Evolutionary conservation across 805 yeast species (phyloP).

Genomic region (Yamadazyma nakazawae): DNA sequence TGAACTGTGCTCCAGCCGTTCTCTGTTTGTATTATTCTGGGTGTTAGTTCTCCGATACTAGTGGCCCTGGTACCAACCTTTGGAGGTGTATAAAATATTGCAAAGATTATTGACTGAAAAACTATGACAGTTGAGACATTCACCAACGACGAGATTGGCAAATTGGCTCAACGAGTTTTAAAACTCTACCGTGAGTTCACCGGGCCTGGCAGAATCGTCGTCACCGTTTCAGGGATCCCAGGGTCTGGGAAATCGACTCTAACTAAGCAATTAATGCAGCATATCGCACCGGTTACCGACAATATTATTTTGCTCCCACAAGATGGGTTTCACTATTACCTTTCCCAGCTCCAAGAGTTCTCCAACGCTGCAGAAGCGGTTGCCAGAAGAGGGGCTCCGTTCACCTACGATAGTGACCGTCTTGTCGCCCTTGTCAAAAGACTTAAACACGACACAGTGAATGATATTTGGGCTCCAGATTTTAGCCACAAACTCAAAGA

Average conservation of each 20-base stretch:
- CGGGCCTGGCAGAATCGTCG: slow-evolving; percentile 38
- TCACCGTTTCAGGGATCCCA: slow-evolving; percentile 75
- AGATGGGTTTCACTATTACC: slow-evolving; percentile 40
- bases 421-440: slow-evolving; percentile 23
- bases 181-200: background rate
- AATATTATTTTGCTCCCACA: slow-evolving; percentile 30
- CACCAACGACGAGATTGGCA: slow-evolving; percentile 1
- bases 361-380: slow-evolving; percentile 56
- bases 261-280: slow-evolving; percentile 43
- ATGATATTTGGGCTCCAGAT: slow-evolving; percentile 52
- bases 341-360: slow-evolving; percentile 34
- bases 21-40: too few species aligned
- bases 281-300: slow-evolving; percentile 11
- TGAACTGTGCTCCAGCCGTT: too few species aligned
- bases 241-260: slow-evolving; percentile 84
- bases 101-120: background rate
- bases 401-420: slow-evolving; percentile 68
- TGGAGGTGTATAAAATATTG: too few species aligned
- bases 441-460: slow-evolving; percentile 13
- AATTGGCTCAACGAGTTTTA: slow-evolving; percentile 4
- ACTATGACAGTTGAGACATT: slow-evolving; percentile 7
- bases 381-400: slow-evolving; percentile 76
- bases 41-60: too few species aligned
- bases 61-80: too few species aligned
- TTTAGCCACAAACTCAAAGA: slow-evolving; percentile 75